These are phyloP conservation scores for Protomyces arabidopsidicola DNA, from an alignment of 1,139 yeast genomes.

Conservation along the genomic window DNA sequence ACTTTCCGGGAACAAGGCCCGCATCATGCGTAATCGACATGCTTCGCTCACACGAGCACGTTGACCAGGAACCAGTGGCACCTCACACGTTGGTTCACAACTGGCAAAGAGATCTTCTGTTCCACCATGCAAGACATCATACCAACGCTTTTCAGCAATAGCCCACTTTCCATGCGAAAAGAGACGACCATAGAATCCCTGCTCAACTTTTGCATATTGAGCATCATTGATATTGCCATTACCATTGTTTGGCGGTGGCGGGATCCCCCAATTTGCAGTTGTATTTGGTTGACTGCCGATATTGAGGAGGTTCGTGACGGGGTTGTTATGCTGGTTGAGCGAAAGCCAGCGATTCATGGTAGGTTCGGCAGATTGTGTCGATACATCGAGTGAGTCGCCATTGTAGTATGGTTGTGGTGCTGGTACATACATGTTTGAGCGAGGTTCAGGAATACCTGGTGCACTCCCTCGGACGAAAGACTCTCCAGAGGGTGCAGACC, in stretches of 20 bases:
- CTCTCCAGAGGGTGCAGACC: not conserved
- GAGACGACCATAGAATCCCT: conserved; percentile 13
- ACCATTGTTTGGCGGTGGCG: not conserved
- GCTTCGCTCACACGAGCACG: conserved; percentile 20
- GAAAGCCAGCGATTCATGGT: conserved; percentile 14
- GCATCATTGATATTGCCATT: not conserved
- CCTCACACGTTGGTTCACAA: conserved; percentile 1
- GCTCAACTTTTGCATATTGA: conserved; percentile 20
- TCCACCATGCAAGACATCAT: conserved; percentile 19
- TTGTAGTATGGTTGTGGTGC: not conserved
- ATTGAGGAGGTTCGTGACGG: conserved; percentile 12
- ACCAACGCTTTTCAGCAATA: conserved; percentile 17
- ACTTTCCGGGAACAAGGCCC: conserved; percentile 8
- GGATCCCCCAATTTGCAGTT: not conserved
- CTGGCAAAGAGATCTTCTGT: conserved; percentile 12
- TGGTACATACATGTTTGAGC: not conserved
- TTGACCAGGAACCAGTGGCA: not conserved
- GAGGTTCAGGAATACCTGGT: not conserved
- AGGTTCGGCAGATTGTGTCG: not conserved
- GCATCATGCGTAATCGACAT: conserved; percentile 21
- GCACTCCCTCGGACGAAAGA: conserved; percentile 19
- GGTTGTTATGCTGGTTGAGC: conserved; percentile 13
- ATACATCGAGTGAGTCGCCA: not conserved
- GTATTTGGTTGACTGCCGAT: not conserved
- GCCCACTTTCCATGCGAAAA: conserved; percentile 16